Evolutionary conservation across 768 basidiomycete species (phyloP).

Genomic region (Mycena galopus): DNA sequence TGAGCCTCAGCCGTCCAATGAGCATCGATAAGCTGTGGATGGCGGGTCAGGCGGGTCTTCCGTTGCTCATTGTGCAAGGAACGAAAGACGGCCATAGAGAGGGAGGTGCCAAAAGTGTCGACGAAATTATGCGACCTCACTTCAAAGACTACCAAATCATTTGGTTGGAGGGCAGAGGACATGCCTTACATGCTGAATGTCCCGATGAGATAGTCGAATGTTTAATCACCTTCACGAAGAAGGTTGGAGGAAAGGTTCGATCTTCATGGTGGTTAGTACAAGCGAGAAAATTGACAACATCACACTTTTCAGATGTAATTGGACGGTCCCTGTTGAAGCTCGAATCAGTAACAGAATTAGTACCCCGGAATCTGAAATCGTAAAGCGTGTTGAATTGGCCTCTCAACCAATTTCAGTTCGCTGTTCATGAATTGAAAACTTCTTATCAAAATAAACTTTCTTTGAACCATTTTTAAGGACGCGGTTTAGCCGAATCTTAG

Average conservation of each 20-base stretch:
- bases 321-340: neutral
- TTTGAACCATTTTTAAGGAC: too few species aligned
- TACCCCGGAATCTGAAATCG: too few species aligned
- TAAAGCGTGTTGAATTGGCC: too few species aligned
- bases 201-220: constrained; percentile 40
- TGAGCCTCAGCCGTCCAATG: constrained; percentile 44
- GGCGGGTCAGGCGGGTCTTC: constrained; percentile 44
- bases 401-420: too few species aligned
- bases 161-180: constrained; percentile 47
- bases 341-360: too few species aligned
- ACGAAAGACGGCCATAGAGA: constrained; percentile 44
- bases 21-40: constrained; percentile 43
- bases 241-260: constrained; percentile 13
- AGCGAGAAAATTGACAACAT: neutral
- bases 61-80: constrained; percentile 44
- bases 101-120: constrained; percentile 39
- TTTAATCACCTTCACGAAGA: constrained; percentile 14
- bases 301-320: neutral
- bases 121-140: constrained; percentile 43
- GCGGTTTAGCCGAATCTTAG: too few species aligned
- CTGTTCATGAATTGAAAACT: too few species aligned
- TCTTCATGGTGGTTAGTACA: neutral
- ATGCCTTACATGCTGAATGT: constrained; percentile 50
- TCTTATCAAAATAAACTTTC: too few species aligned
- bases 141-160: constrained; percentile 50